A percentile compares a stretch with the other conserved stretches of the same genome.
These are phyloP conservation scores for Cichorium intybus DNA, from an alignment of 140 eudicot species.

Conservation along the genomic window DNA sequence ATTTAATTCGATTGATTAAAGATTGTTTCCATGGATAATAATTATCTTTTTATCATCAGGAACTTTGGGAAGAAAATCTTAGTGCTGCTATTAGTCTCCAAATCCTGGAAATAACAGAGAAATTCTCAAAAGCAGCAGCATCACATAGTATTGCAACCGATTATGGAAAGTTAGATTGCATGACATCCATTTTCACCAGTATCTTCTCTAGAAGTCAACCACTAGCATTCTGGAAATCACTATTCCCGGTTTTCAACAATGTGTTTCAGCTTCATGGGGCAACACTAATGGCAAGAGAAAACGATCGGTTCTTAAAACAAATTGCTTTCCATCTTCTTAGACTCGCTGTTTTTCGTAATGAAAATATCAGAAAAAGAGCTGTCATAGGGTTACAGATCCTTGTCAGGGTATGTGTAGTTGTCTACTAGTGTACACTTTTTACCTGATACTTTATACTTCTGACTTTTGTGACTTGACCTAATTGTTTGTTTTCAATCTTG, in stretches of 20 bases:
- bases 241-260: conserved; percentile 79
- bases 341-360: conserved; percentile 91
- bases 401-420: conserved; percentile 58
- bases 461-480: neutral
- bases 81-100: conserved; percentile 95
- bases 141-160: conserved; percentile 80
- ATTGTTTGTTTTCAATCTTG: conserved; percentile 22
- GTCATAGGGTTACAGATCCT: conserved; percentile 95
- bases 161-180: conserved; percentile 94
- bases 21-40: conserved; percentile 16
- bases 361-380: conserved; percentile 80
- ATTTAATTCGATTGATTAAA: too few relatives aligned
- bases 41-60: conserved; percentile 38
- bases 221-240: conserved; percentile 80
- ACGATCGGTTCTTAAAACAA: conserved; percentile 94
- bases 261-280: conserved; percentile 92
- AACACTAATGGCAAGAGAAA: conserved; percentile 93
- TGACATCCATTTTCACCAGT: conserved; percentile 81
- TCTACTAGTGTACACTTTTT: conserved; percentile 4
- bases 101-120: conserved; percentile 79
- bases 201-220: conserved; percentile 89
- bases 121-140: conserved; percentile 82
- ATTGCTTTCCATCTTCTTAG: conserved; percentile 95
- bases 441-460: too few relatives aligned
- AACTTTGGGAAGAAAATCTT: conserved; percentile 98